Percentiles rank a stretch among this genome's conserved stretches.
These are phyloP conservation scores for Macadamia integrifolia DNA, from an alignment of 164 flowering plant genomes.

Conservation along the genomic window DNA sequence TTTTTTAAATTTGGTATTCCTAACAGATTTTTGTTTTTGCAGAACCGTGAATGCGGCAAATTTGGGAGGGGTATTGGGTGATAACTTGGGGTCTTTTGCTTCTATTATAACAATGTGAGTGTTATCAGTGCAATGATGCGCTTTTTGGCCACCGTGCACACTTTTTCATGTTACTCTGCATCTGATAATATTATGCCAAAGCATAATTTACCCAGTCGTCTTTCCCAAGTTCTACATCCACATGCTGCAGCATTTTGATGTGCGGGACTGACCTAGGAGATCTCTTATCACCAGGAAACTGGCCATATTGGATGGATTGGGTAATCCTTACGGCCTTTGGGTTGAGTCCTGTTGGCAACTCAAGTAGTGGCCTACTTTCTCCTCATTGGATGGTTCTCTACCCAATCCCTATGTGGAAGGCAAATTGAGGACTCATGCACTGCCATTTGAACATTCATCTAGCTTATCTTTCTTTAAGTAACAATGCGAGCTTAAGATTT, in stretches of 20 bases:
- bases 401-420: neutral
- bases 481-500: too few relatives aligned
- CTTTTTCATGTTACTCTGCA: neutral
- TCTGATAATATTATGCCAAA: slow-evolving; percentile 2
- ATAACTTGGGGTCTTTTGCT: slow-evolving; percentile 53
- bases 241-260: neutral
- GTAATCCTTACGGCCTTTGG: neutral
- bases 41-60: slow-evolving; percentile 74
- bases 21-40: slow-evolving; percentile 7
- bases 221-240: neutral
- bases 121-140: neutral
- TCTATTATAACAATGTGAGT: slow-evolving; percentile 69
- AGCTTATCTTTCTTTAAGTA: neutral
- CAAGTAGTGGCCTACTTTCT: neutral
- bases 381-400: neutral
- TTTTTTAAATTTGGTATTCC: neutral
- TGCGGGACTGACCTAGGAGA: neutral
- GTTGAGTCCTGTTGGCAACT: slow-evolving; percentile 2
- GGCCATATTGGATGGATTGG: neutral
- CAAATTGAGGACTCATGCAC: neutral
- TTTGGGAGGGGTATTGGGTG: slow-evolving; percentile 77
- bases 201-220: neutral
- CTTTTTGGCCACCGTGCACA: too few relatives aligned
- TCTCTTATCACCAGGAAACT: slow-evolving; percentile 3
- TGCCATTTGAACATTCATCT: too few relatives aligned